Evolutionary conservation across 352 stramenopile species (phyloP).

Genomic region (Thalassiosira sp.): DNA sequence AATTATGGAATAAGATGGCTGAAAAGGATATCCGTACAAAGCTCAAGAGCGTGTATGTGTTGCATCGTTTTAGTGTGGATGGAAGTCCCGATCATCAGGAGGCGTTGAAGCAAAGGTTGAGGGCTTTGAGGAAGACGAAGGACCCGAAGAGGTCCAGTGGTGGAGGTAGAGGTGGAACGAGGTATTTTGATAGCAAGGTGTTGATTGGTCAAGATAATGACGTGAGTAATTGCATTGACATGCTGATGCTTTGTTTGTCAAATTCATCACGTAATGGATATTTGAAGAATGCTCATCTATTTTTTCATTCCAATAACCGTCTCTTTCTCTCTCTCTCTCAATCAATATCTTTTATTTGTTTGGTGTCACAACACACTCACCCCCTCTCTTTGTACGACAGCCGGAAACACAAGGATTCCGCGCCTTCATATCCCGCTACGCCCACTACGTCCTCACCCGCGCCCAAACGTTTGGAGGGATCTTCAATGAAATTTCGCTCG

Average conservation of each 20-base stretch:
- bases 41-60: constrained; percentile 82
- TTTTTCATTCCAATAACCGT: constrained; percentile 5
- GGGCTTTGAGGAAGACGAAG: constrained; percentile 77
- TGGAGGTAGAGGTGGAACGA: constrained; percentile 38
- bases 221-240: constrained; percentile 38
- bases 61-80: constrained; percentile 81
- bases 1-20: constrained; percentile 84
- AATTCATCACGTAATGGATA: too few relatives aligned
- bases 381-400: constrained; percentile 13
- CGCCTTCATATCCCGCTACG: constrained; percentile 81
- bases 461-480: constrained; percentile 80
- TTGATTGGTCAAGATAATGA: constrained; percentile 65
- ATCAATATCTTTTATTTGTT: constrained; percentile 3
- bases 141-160: constrained; percentile 77
- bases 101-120: constrained; percentile 79
- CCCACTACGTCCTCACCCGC: constrained; percentile 81
- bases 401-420: constrained; percentile 65
- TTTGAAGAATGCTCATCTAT: constrained; percentile 7
- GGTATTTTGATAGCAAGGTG: constrained; percentile 83
- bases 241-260: neutral
- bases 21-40: constrained; percentile 82
- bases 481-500: constrained; percentile 79
- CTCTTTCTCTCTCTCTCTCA: constrained; percentile 6
- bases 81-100: constrained; percentile 76
- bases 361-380: neutral